These are phyloP conservation scores for Diplogelasinospora grovesii DNA, from an alignment of 495 filamentous ascomycete species.

Conservation along the genomic window DNA sequence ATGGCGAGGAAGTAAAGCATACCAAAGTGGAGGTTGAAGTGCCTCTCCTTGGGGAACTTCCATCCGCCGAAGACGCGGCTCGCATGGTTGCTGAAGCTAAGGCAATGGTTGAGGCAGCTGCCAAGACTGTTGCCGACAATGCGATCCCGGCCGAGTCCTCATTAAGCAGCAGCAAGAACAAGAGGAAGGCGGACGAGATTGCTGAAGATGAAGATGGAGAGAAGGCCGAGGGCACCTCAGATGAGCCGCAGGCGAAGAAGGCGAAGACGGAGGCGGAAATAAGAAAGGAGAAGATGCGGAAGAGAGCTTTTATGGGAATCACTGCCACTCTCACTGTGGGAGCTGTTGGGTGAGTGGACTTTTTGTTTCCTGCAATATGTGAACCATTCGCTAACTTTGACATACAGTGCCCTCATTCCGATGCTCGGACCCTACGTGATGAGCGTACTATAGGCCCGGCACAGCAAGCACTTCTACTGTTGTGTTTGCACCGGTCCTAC, in stretches of 20 bases:
- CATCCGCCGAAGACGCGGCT: conserved; percentile 65
- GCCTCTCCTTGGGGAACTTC: conserved; percentile 54
- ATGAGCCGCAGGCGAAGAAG: conserved; percentile 60
- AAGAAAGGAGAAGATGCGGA: conserved; percentile 74
- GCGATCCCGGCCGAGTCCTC: conserved; percentile 11
- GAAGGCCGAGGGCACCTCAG: conserved; percentile 45
- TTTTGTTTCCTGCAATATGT: neutral
- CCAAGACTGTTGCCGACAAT: conserved; percentile 41
- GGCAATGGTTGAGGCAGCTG: conserved; percentile 81
- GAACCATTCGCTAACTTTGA: conserved; percentile 6
- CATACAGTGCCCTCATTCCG: conserved; percentile 30
- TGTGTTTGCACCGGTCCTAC: no score
- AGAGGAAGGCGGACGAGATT: conserved; percentile 80
- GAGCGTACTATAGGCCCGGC: conserved; percentile 32
- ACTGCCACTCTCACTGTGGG: conserved; percentile 62
- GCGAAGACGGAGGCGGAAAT: conserved; percentile 68
- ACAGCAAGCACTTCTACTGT: no score
- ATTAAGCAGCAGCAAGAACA: conserved; percentile 47
- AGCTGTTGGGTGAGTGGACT: conserved; percentile 70
- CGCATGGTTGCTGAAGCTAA: conserved; percentile 80
- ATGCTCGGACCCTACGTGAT: conserved; percentile 51
- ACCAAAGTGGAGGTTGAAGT: conserved; percentile 77
- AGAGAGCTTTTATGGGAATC: conserved; percentile 75
- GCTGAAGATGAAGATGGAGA: conserved; percentile 35
- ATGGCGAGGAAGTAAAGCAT: conserved; percentile 57